Evolutionary conservation across 2,329 filamentous ascomycete genomes (phyloP).

Genomic region (Aureobasidium sp.): DNA sequence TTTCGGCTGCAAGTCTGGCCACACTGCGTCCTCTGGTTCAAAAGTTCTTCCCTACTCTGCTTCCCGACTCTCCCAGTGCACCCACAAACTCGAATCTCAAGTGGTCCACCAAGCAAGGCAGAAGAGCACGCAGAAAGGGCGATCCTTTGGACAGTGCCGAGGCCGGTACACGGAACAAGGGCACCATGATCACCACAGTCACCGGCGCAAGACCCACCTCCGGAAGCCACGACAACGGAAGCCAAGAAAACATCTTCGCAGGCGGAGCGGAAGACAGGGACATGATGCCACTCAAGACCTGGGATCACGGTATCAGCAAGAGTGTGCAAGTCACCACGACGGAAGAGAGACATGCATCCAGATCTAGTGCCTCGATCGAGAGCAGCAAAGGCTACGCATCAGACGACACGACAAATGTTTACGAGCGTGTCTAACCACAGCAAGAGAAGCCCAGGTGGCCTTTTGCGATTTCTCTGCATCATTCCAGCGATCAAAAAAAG

Average conservation of each 20-base stretch:
- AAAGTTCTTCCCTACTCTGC: conserved; percentile 14
- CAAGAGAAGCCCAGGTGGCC: neutral
- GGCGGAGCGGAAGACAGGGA: neutral
- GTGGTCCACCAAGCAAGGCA: neutral
- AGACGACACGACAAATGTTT: neutral
- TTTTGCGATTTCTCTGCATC: neutral
- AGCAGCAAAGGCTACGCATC: neutral
- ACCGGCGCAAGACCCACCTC: neutral
- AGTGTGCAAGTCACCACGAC: conserved; percentile 11
- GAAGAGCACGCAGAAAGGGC: neutral
- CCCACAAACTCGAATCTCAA: conserved; percentile 3
- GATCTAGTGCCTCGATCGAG: neutral
- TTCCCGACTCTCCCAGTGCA: neutral
- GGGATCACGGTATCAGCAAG: conserved; percentile 14
- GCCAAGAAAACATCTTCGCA: conserved; percentile 12
- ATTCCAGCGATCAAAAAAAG: neutral
- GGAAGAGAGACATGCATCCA: conserved; percentile 1
- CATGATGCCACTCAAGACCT: conserved; percentile 1
- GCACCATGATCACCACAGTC: conserved; percentile 5
- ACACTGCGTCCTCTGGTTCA: conserved; percentile 29
- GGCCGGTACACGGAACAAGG: neutral
- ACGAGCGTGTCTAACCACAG: neutral
- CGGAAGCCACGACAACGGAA: neutral
- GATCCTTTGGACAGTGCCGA: neutral
- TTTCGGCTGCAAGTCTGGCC: conserved; percentile 28